phyloP scores from a whole-genome alignment of 495 filamentous ascomycete genomes.

The Lasiosphaeria miniovina region DNA sequence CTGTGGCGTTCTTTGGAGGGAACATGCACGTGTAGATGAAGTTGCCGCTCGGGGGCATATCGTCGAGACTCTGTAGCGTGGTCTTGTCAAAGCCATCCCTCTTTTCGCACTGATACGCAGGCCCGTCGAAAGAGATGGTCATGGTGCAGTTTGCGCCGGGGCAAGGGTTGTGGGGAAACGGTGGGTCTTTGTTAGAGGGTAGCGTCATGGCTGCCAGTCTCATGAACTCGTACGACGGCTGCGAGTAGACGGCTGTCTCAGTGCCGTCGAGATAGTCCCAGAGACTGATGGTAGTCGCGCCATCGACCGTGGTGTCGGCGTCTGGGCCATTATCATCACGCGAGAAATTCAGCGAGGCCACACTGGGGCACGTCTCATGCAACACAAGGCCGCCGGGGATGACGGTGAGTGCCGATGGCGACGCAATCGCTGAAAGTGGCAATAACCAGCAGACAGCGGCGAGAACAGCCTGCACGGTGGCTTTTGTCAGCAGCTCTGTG shows the following conservation, averaged over 20 bases:
- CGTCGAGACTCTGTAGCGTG: constrained; percentile 2
- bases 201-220: not conserved
- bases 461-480: not conserved
- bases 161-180: not conserved
- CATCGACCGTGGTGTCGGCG: not conserved
- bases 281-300: not conserved
- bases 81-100: constrained; percentile 10
- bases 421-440: not conserved
- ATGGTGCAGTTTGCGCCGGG: not conserved
- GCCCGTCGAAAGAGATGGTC: constrained; percentile 4
- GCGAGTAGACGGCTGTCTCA: not conserved
- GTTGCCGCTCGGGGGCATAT: constrained; percentile 5
- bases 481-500: not conserved
- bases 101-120: constrained; percentile 6
- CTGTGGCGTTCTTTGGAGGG: not conserved
- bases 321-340: not conserved
- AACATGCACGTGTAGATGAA: constrained; percentile 3
- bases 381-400: not conserved
- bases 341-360: not conserved
- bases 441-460: not conserved
- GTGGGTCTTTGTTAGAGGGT: not conserved
- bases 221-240: not conserved
- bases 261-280: not conserved
- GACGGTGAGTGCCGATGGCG: not conserved
- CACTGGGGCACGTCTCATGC: not conserved